These are phyloP conservation scores for Saccharomyces uvarum DNA, from an alignment of 1,139 yeast genomes.

Conservation along the genomic window DNA sequence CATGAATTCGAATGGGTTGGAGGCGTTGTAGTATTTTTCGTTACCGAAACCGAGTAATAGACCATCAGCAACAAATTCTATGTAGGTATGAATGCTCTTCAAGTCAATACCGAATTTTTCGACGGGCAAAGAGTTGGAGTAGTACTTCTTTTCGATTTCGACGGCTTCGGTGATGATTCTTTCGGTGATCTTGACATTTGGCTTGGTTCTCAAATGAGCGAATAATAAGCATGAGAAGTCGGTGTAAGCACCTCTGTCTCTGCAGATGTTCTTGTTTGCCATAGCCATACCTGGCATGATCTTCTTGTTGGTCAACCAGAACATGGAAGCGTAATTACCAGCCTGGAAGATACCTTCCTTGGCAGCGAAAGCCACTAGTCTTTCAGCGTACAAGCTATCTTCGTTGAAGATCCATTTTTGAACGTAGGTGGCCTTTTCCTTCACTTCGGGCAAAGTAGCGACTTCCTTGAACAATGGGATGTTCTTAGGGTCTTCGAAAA, in stretches of 20 bases:
- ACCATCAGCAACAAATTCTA: slow-evolving; percentile 95
- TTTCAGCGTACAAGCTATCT: slow-evolving; percentile 84
- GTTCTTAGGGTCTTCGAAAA: slow-evolving; percentile 91
- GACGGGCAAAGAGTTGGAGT: slow-evolving; percentile 88
- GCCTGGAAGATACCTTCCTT: slow-evolving; percentile 98
- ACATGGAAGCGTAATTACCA: slow-evolving; percentile 95
- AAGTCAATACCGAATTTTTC: slow-evolving; percentile 90
- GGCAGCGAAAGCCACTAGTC: slow-evolving; percentile 97
- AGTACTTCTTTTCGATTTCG: slow-evolving; percentile 83
- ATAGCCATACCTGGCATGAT: slow-evolving; percentile 97
- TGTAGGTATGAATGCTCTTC: slow-evolving; percentile 91
- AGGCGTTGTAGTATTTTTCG: slow-evolving; percentile 75
- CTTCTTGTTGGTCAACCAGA: slow-evolving; percentile 97
- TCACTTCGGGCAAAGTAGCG: slow-evolving; percentile 87
- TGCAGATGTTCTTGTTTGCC: slow-evolving; percentile 91
- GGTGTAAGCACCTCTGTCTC: slow-evolving; percentile 98
- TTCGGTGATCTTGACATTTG: slow-evolving; percentile 68
- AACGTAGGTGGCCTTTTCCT: slow-evolving; percentile 97
- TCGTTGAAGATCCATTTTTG: slow-evolving; percentile 88
- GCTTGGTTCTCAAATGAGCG: slow-evolving; percentile 87
- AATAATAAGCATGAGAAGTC: slow-evolving; percentile 95
- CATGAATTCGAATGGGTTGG: slow-evolving; percentile 97
- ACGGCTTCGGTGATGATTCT: slow-evolving; percentile 93
- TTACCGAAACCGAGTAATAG: slow-evolving; percentile 83
- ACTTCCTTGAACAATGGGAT: slow-evolving; percentile 82